Evolutionary conservation across 495 filamentous ascomycete genomes (phyloP).

Genomic region (Neurospora sp.): DNA sequence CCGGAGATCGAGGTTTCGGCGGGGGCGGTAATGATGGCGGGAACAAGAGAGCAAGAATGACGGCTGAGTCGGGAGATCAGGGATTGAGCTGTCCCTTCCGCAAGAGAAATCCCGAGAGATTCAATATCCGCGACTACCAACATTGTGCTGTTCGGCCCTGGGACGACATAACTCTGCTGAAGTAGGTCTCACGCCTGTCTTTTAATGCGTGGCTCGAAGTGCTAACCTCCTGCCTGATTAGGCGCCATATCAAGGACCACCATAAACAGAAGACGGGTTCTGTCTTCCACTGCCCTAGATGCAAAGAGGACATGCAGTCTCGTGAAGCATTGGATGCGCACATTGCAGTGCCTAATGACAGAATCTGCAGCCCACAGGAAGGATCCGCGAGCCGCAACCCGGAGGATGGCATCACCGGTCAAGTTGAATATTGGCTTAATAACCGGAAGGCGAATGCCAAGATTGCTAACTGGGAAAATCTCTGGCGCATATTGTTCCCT

Average conservation of each 20-base stretch:
- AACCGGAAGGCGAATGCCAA: conserved; percentile 18
- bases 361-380: conserved; percentile 12
- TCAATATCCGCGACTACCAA: conserved; percentile 25
- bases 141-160: conserved; percentile 20
- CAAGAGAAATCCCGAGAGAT: conserved; percentile 28
- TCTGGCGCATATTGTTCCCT: conserved; percentile 20
- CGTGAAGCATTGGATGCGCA: conserved; percentile 12
- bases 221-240: neutral
- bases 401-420: conserved; percentile 20
- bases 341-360: conserved; percentile 1
- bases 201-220: neutral
- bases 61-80: neutral
- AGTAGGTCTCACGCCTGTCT: conserved; percentile 13
- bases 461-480: conserved; percentile 16
- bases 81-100: conserved; percentile 26
- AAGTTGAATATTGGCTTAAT: conserved; percentile 16
- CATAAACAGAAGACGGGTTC: conserved; percentile 11
- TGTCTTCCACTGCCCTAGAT: conserved; percentile 15
- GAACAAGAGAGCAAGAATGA: neutral
- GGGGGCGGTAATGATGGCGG: neutral
- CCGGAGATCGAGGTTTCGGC: neutral
- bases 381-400: conserved; percentile 11
- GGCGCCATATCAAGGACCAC: conserved; percentile 22
- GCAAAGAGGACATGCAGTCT: conserved; percentile 9
- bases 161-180: conserved; percentile 19